Evolutionary conservation across 139 green algal species (phyloP), one percentile per base, ranked within the genome.

Genomic region (Diplosphaera chodatii): DNA sequence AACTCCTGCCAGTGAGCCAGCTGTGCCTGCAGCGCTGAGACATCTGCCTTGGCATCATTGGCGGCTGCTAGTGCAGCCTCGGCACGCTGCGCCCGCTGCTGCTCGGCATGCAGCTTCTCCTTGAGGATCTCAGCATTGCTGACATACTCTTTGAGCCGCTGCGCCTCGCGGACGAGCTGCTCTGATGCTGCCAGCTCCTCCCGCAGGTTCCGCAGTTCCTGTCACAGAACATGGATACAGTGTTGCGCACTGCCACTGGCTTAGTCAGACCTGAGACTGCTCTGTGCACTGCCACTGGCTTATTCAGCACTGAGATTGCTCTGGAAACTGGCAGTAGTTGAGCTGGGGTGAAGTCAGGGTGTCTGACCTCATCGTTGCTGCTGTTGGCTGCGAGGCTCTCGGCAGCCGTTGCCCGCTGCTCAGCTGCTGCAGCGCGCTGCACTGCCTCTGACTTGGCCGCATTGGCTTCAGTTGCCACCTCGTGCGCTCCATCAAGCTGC

Each of bases 191-290:
- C 62, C 25, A 75, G 32, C 70, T 69, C 34, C 56, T 68, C 62
- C 55, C 70, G 59, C 70, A 75, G 34, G 27, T 69, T 68, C 3
- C 55, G 33, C n/a, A 75, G 59, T 27, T 59, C 48, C 48, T 59
- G 48, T 59, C n/a, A n/a, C n/a, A n/a, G n/a, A n/a, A n/a, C n/a
- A n/a, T n/a, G n/a, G n/a, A n/a, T n/a, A n/a, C n/a, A n/a, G n/a
- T n/a, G n/a, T n/a, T n/a, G n/a, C n/a, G n/a, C n/a, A n/a, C n/a
- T n/a, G n/a, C n/a, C n/a, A n/a, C n/a, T n/a, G n/a, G n/a, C n/a
- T n/a, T n/a, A n/a, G n/a, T n/a, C n/a, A n/a, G n/a, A n/a, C n/a
- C n/a, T n/a, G n/a, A n/a, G n/a, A n/a, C n/a, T n/a, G n/a, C n/a
- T n/a, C n/a, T n/a, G n/a, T n/a, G n/a, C n/a, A n/a, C n/a, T n/a